Percentiles rank a stretch among this genome's conserved stretches.
These are phyloP conservation scores for Russula emetica DNA, from an alignment of 768 basidiomycete species.

Conservation along the genomic window DNA sequence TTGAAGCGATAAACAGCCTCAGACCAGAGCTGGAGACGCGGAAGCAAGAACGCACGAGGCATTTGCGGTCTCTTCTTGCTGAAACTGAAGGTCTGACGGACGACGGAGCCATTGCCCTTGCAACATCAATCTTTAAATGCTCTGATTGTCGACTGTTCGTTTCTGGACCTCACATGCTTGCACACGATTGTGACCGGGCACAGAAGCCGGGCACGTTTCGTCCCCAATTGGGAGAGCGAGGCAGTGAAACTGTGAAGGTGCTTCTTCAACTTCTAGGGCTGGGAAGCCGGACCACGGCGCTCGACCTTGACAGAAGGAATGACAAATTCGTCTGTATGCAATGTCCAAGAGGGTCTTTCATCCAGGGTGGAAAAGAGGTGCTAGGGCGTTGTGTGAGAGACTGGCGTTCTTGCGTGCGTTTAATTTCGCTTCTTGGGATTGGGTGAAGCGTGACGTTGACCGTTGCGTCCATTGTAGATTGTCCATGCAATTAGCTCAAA, in stretches of 20 bases:
- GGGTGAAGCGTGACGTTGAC: not conserved
- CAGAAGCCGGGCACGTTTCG: not conserved
- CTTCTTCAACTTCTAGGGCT: slow-evolving; percentile 10
- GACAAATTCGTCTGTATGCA: slow-evolving; percentile 14
- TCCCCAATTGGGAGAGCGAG: not conserved
- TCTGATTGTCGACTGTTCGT: not conserved
- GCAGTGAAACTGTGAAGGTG: not conserved
- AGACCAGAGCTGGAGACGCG: not conserved
- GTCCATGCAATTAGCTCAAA: not conserved
- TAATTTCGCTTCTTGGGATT: not conserved
- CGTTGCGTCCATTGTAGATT: not conserved
- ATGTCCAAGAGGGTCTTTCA: slow-evolving; percentile 1
- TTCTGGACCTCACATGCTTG: slow-evolving; percentile 18
- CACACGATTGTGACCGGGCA: slow-evolving; percentile 4
- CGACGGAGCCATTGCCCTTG: slow-evolving; percentile 7
- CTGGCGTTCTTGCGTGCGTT: slow-evolving; percentile 23
- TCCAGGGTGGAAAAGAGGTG: slow-evolving; percentile 10
- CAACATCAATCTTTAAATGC: slow-evolving; percentile 17
- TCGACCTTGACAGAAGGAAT: slow-evolving; percentile 18
- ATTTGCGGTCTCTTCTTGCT: slow-evolving; percentile 15
- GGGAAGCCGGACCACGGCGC: slow-evolving; percentile 3
- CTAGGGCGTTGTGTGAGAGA: slow-evolving; percentile 11
- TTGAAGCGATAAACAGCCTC: slow-evolving; percentile 2
- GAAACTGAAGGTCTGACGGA: not conserved
- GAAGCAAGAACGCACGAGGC: not conserved